Evolutionary conservation across 139 green algal genomes (phyloP), one percentile per base, ranked within the genome.

Genomic region (Spirogloea muscicola): DNA sequence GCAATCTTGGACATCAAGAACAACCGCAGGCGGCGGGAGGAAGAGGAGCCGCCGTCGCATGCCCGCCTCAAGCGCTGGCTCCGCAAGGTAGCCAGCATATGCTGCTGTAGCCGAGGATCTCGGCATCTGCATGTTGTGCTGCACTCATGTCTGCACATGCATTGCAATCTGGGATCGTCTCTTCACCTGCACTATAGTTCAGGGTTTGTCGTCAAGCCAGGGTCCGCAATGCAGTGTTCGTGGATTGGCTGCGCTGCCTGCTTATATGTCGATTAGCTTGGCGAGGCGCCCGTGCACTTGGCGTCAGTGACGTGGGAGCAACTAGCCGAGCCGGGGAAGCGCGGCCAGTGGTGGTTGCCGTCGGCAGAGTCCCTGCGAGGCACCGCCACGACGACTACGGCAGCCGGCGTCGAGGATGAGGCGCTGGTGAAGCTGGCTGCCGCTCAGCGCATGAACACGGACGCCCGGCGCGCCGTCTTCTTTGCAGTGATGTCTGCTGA

Each of bases 1-100:
- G 84, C 31, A 25, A 80, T 84, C 9, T 36, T 25, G 16, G 77
- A 84, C 76, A 84, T 86, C 37, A 84, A 84, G 77, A 84, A 84
- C 77, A 84, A 84, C 51, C 61, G 62, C 10, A 16, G 18, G 21
- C 48, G 34, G 16, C 18, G 29, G 29, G 65, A 16, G 7, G 75
- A 1, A 18, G 55, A 80, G 1, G 55, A 34, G 18, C 21, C 27
- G 16, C 27, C 59, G 1, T 27, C 37, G 13, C 25, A 44, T 6
- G 27, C 57, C 2, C 43, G 55, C 25, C 73, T 82, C 21, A 82
- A 80, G 7, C 84, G 84, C 31, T 82, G 72, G 75, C 44, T 82
- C 29, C 18, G n/a, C 18, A 81, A 58, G 67, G 67, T n/a, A n/a
- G n/a, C n/a, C n/a, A n/a, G n/a, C n/a, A n/a, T n/a, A n/a, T n/a